A percentile compares a stretch with the other conserved stretches of the same genome.
phyloP scores from a whole-genome alignment of 1,284 basidiomycete species.

The Trichosporon sp. region DNA sequence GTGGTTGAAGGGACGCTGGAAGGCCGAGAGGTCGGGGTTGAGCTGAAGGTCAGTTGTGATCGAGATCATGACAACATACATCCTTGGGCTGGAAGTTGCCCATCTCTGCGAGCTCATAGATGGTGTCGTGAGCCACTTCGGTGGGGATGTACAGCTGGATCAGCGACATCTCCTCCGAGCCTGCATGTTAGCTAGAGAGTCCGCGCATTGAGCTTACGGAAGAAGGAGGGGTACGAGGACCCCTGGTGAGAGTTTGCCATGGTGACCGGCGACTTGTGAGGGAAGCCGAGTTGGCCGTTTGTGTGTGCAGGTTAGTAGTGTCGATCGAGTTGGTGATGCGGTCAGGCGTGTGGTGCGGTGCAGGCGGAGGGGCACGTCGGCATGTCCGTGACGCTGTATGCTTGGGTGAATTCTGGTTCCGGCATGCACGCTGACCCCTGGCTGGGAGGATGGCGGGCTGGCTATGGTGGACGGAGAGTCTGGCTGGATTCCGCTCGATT shows the following conservation, averaged over 20 bases:
- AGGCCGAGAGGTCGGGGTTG: constrained; percentile 92
- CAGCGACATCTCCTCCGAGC: constrained; percentile 95
- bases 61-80: constrained; percentile 60
- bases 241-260: constrained; percentile 32
- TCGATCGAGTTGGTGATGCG: neutral
- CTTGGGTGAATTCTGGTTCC: neutral
- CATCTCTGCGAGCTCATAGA: constrained; percentile 91
- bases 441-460: neutral
- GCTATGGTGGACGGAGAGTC: neutral
- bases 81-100: constrained; percentile 98
- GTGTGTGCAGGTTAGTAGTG: neutral
- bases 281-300: neutral
- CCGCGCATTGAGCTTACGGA: constrained; percentile 62
- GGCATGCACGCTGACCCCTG: neutral
- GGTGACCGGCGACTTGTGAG: constrained; percentile 22
- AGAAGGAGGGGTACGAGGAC: constrained; percentile 69
- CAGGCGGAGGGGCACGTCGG: neutral
- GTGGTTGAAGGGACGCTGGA: constrained; percentile 96
- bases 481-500: neutral
- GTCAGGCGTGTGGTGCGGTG: neutral
- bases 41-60: constrained; percentile 62
- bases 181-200: constrained; percentile 56
- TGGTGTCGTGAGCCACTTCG: constrained; percentile 95
- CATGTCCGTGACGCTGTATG: constrained; percentile 11
- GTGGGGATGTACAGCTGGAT: constrained; percentile 97